Evolutionary conservation across 768 basidiomycete species (phyloP).

Genomic region (Termitomyces sp.): DNA sequence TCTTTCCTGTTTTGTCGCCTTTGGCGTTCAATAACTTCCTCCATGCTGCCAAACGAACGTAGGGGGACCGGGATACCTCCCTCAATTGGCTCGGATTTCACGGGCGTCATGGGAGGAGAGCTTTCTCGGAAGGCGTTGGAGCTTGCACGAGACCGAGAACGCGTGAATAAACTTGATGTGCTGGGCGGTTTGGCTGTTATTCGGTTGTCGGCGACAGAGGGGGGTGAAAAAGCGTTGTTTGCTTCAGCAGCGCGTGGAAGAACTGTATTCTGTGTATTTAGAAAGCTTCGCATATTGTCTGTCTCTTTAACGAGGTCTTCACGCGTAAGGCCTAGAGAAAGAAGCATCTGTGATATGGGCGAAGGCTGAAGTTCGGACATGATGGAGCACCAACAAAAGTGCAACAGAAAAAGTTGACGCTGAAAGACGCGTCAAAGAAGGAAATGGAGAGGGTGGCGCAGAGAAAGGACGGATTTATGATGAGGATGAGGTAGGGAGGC

Average conservation of each 20-base stretch:
- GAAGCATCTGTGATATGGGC: constrained; percentile 70
- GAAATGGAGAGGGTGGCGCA: not conserved
- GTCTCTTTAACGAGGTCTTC: constrained; percentile 70
- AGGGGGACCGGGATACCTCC: constrained; percentile 32
- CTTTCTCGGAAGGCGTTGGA: constrained; percentile 49
- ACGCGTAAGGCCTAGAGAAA: constrained; percentile 71
- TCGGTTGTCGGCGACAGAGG: constrained; percentile 30
- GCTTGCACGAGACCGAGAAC: constrained; percentile 41
- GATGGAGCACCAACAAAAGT: constrained; percentile 12
- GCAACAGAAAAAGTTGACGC: not conserved
- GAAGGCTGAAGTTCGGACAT: constrained; percentile 48
- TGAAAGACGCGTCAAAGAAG: constrained; percentile 7
- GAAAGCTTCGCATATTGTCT: constrained; percentile 78
- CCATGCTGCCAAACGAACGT: constrained; percentile 72
- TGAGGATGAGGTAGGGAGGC: not conserved
- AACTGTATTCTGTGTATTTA: constrained; percentile 48
- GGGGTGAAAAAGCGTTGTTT: constrained; percentile 28
- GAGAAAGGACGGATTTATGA: not conserved
- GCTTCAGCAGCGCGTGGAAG: constrained; percentile 42
- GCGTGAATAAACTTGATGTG: constrained; percentile 33
- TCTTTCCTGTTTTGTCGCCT: constrained; percentile 54
- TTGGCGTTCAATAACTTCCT: constrained; percentile 72
- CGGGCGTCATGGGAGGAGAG: constrained; percentile 56
- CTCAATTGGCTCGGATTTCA: constrained; percentile 62
- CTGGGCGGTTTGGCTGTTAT: constrained; percentile 32